Conservation (phyloP, 305 asterid species). For the Solanum chacoense region DNA sequence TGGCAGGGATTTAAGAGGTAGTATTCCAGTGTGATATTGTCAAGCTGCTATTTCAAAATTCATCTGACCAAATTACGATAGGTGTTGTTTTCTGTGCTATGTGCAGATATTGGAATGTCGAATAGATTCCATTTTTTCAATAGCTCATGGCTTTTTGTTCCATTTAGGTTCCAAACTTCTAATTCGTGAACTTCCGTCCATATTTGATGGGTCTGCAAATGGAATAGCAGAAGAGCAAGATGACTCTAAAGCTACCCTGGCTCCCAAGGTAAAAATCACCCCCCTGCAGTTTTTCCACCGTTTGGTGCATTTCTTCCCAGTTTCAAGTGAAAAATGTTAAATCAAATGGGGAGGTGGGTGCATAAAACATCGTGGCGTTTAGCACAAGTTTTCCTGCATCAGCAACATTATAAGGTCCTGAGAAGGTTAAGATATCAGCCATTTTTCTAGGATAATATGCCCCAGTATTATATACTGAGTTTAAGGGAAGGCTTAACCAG, state of each 20-base stretch:
- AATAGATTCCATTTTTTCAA: background rate
- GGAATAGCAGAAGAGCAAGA: conserved; percentile 65
- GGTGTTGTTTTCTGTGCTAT: background rate
- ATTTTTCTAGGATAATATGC: background rate
- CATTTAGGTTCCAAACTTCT: conserved; percentile 76
- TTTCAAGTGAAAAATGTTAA: background rate
- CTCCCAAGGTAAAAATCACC: conserved; percentile 60
- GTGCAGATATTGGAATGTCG: background rate
- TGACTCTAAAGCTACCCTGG: conserved; percentile 63
- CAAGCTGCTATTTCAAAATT: background rate
- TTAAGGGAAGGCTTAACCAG: background rate
- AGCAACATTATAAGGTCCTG: background rate
- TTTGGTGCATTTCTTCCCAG: background rate
- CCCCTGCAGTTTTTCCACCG: background rate
- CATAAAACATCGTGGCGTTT: background rate
- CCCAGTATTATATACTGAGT: background rate
- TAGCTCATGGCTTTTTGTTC: background rate
- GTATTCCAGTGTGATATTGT: background rate
- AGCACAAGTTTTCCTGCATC: background rate
- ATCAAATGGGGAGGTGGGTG: background rate
- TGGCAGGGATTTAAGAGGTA: background rate
- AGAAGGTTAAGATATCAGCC: background rate
- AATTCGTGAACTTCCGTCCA: conserved; percentile 69
- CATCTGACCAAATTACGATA: background rate
- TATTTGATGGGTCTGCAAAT: conserved; percentile 78